Conservation (phyloP, 1,284 basidiomycete genomes). For the Pseudozyma flocculosa region DNA sequence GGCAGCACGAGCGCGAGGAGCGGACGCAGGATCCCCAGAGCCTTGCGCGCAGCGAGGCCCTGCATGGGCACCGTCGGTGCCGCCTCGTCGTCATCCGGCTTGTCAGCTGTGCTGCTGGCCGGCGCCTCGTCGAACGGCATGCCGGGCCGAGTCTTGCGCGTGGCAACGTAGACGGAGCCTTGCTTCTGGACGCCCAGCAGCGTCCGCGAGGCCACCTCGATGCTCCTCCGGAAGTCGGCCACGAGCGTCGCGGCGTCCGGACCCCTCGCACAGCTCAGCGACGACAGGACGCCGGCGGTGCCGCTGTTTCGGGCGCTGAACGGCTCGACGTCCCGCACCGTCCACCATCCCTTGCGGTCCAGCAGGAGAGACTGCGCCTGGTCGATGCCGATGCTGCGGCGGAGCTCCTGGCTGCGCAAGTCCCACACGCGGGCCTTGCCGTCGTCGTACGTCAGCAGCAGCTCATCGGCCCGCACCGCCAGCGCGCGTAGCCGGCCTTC, state of each 20-base stretch:
- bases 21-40: conserved; percentile 38
- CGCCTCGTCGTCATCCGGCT: no score
- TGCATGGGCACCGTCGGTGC: neutral
- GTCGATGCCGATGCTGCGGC: conserved; percentile 74
- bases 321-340: conserved; percentile 16
- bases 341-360: conserved; percentile 58
- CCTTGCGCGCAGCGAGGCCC: conserved; percentile 28
- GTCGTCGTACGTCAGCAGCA: conserved; percentile 76
- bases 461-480: conserved; percentile 69
- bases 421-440: conserved; percentile 84
- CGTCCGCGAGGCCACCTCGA: conserved; percentile 44
- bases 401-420: conserved; percentile 77
- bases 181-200: conserved; percentile 1
- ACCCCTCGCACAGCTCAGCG: conserved; percentile 24
- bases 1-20: conserved; percentile 42
- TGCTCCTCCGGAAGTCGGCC: conserved; percentile 47
- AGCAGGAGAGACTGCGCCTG: conserved; percentile 74
- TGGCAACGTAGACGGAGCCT: no score
- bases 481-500: conserved; percentile 65
- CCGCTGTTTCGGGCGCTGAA: conserved; percentile 22
- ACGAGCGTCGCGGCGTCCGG: conserved; percentile 24
- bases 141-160: no score
- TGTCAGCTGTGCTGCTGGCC: no score
- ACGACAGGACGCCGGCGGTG: conserved; percentile 36
- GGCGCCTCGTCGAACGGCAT: no score